Percentiles rank a stretch among this genome's conserved stretches.
phyloP scores from a whole-genome alignment of 805 yeast species.

The Wickerhamiella domercqiae region DNA sequence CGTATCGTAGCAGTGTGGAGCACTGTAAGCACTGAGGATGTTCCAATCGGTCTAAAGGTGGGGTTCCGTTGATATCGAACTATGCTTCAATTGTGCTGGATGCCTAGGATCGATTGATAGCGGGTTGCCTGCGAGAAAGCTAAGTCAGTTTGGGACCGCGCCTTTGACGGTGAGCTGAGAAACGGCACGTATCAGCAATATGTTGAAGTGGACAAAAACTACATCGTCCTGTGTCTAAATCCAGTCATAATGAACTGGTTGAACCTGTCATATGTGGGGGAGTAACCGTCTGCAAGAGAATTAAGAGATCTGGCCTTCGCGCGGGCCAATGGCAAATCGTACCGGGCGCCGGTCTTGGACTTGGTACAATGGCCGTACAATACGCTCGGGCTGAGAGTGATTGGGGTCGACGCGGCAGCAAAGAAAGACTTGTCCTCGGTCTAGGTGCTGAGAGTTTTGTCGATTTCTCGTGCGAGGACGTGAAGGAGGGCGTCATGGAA shows the following conservation, averaged over 20 bases:
- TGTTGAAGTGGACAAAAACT: slow-evolving; percentile 50
- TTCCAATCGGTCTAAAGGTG: slow-evolving; percentile 3
- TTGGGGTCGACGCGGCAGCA: slow-evolving; percentile 62
- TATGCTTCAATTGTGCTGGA: slow-evolving; percentile 49
- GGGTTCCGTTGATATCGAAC: slow-evolving; percentile 3
- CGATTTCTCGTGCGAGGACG: slow-evolving; percentile 34
- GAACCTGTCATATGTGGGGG: slow-evolving; percentile 57
- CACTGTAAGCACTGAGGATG: slow-evolving; percentile 1
- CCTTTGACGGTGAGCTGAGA: slow-evolving; percentile 40
- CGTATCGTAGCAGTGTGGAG: slow-evolving; percentile 2
- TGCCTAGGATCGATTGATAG: slow-evolving; percentile 33
- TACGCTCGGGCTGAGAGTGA: slow-evolving; percentile 53
- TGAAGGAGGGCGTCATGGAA: slow-evolving; percentile 24
- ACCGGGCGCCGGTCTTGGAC: slow-evolving; percentile 62
- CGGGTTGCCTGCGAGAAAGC: slow-evolving; percentile 38
- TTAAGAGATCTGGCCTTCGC: slow-evolving; percentile 38
- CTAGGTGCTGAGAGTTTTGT: slow-evolving; percentile 52
- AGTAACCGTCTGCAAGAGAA: slow-evolving; percentile 53
- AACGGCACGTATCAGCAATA: slow-evolving; percentile 52
- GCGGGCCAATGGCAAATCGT: slow-evolving; percentile 65
- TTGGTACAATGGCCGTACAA: slow-evolving; percentile 62
- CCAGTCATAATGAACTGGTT: slow-evolving; percentile 38
- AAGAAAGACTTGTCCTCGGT: slow-evolving; percentile 35
- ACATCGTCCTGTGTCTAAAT: slow-evolving; percentile 42
- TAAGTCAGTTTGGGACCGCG: slow-evolving; percentile 22